Base-by-base conservation (phyloP, 129 eudicot species). In the Escallonia rubra region DNA sequence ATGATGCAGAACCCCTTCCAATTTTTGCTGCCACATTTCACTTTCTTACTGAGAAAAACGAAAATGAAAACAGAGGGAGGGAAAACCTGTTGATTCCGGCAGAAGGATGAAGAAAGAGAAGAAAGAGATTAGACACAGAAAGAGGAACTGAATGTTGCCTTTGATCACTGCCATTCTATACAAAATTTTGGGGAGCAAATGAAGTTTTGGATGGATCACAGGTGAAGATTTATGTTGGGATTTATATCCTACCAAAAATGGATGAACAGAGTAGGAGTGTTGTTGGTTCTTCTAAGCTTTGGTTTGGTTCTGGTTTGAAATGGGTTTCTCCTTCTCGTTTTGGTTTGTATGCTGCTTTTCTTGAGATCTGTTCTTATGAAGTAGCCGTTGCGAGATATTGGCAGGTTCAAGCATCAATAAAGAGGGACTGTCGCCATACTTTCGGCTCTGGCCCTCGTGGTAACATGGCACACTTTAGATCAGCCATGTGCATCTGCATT, bases 301-400 rank as follows among this genome's bases (percentile, higher is more conserved):
- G 76, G 76, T 72, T 46, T 11, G 57, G 70, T 11, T 55, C 46
- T 72, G 76, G 70, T 72, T 53, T 14, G 38, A 64, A 72, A 14
- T 59, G 4, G 41, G 10, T 9, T 39, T 51, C 46, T 51, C 13
- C 12, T 1, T 3, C n/a, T 10, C 14, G 5, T 47, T 38, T 62
- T 40, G 3, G 16, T 5, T 8, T 52, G n/a, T 54, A 34, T 44
- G 44, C 41, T 63, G 13, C 16, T 63, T 63, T 40, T 64, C 54
- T 71, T 42, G 75, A 53, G 55, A 71, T 52, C 16, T 62, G 68
- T 53, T 61, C 56, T 1, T 42, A 11, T 43, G 40, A 62, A 71
- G 59, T 71, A 71, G 75, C 62, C 62, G 53, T 71, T 51, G 40
- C 34, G 43, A 64, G 68, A 23, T 23, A 23, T 23, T 23, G 34